phyloP scores from a whole-genome alignment of 148 eudicot species.

The Fagopyrum homotropicum region DNA sequence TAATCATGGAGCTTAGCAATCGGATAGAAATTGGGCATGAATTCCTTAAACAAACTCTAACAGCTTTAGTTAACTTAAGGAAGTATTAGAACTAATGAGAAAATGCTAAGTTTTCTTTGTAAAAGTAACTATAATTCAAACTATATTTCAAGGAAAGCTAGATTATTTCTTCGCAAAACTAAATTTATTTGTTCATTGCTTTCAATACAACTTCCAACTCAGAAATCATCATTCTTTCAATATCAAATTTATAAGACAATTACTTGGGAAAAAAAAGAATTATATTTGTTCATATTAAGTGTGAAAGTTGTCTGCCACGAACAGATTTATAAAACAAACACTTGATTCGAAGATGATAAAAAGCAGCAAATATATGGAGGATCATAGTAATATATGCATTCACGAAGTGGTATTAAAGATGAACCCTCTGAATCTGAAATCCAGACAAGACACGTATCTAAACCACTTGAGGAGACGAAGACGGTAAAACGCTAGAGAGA shows the following conservation, averaged over 20 bases:
- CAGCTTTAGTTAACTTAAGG: not conserved
- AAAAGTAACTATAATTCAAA: no score
- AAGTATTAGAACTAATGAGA: not conserved
- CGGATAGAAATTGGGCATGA: not conserved
- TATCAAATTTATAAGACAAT: not conserved
- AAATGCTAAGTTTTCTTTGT: no score
- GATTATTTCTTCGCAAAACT: not conserved
- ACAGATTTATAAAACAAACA: not conserved
- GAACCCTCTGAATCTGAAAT: not conserved
- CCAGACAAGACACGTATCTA: no score
- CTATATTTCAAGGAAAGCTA: no score
- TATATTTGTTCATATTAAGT: no score
- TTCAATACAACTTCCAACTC: not conserved
- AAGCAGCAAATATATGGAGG: not conserved
- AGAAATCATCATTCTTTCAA: not conserved
- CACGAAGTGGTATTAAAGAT: no score
- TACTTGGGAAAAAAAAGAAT: not conserved
- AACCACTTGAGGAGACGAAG: not conserved
- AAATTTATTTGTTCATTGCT: not conserved
- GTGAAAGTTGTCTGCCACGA: not conserved
- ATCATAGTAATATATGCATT: not conserved
- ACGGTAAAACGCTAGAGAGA: not conserved
- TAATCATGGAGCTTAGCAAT: not conserved
- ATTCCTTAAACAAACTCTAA: not conserved
- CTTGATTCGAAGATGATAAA: not conserved